Percentiles rank a stretch among this genome's conserved stretches.
These are phyloP conservation scores for Tripidium arundinaceum DNA, from an alignment of 202 grass and related monocot species.

Conservation along the genomic window DNA sequence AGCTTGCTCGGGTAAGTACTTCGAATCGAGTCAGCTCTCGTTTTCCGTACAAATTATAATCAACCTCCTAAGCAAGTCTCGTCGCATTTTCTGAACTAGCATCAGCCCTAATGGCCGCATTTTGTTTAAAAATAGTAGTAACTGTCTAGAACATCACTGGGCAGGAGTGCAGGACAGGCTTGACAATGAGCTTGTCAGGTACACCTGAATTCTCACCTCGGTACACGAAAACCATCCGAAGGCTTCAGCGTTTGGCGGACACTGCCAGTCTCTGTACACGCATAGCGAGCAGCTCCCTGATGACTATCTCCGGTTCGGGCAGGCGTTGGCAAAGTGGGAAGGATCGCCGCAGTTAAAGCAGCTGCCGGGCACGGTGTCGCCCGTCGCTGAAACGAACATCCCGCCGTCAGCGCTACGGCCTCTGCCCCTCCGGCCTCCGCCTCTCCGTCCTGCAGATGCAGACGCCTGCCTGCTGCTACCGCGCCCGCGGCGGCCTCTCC, in stretches of 20 bases:
- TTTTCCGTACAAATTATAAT: too few relatives aligned
- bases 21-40: too few relatives aligned
- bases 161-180: neutral
- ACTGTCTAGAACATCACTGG: neutral
- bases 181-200: neutral
- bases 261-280: neutral
- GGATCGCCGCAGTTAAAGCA: constrained; percentile 85
- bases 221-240: neutral
- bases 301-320: constrained; percentile 52
- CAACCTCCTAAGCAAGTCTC: too few relatives aligned
- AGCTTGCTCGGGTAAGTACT: too few relatives aligned
- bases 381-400: constrained; percentile 81
- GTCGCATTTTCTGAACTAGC: neutral
- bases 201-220: neutral
- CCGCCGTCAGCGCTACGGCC: constrained; percentile 39
- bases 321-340: constrained; percentile 77
- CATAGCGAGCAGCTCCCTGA: neutral
- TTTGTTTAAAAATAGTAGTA: neutral
- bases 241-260: neutral
- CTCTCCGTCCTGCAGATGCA: constrained; percentile 41
- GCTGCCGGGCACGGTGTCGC: constrained; percentile 52
- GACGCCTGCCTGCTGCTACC: constrained; percentile 47
- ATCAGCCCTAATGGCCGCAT: neutral
- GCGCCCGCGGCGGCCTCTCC: constrained; percentile 30
- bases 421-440: constrained; percentile 47